Conservation (phyloP, 2,329 filamentous ascomycete genomes). For the Diaporthe humulicola region DNA sequence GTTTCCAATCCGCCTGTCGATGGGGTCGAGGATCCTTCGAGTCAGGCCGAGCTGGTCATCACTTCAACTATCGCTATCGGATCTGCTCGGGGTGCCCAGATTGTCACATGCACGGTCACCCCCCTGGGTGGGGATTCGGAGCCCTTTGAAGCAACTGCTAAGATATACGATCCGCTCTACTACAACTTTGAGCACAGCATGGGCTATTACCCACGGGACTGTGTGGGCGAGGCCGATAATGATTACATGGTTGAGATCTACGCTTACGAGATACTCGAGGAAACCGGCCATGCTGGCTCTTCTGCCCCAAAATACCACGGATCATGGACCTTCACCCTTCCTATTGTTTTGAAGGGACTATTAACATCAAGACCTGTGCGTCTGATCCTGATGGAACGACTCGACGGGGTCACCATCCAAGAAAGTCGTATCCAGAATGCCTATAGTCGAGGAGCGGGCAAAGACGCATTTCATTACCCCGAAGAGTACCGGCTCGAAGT, state of each 20-base stretch:
- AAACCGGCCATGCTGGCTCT: not conserved
- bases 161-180: constrained; percentile 8
- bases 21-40: no score
- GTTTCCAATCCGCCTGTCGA: no score
- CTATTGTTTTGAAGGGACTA: not conserved
- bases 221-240: not conserved
- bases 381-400: not conserved
- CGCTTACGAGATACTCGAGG: not conserved
- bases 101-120: no score
- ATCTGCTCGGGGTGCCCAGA: no score
- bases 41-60: no score
- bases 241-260: not conserved
- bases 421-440: not conserved
- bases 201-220: not conserved
- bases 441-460: not conserved
- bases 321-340: constrained; percentile 2
- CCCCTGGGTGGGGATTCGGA: not conserved
- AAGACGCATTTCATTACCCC: not conserved
- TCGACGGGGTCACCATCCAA: not conserved
- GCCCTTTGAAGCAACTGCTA: not conserved
- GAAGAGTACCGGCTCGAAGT: not conserved
- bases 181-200: not conserved
- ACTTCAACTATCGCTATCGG: no score
- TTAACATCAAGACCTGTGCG: not conserved
- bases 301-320: constrained; percentile 3